Base-by-base conservation (phyloP, 2,329 filamentous ascomycete genomes). In the Pyrenochaeta sp. region DNA sequence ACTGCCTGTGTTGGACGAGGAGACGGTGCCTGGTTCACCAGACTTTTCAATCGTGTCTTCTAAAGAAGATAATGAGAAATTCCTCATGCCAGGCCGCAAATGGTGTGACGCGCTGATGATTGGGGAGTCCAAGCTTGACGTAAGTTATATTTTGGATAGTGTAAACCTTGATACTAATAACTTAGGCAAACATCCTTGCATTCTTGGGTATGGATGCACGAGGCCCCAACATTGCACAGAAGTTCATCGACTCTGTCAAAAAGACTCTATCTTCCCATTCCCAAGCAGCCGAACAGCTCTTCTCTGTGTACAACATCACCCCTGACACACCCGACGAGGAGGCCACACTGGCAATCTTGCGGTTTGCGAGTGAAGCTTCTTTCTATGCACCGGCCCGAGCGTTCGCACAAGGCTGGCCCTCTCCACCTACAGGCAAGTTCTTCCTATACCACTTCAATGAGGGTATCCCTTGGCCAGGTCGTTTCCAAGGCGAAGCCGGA, bases 21-120 rank as follows among this genome's bases (percentile, higher is more conserved):
- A 77, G 10, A 61, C 75, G 1, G 63, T 79, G 9, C 60, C 63
- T 1, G 60, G 64, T 0, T 47, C 60, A 7, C 61, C 65, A 2
- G 60, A 55, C 13, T 65, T 71, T 11, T 40, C 37, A 3, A 54
- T 38, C 4, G 45, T 67, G 14, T 51, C 61, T 6, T 62, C 58
- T 6, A 29, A 61, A 38, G 48, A 55, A 5, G 61, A 71, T 22
- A 54, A 53, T 18, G 45, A 51, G 8, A 9, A 14, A 6, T 63
- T 62, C 27, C 24, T 41, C 18, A 63, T 76, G 21, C 69, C 71
- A 4, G 77, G 73, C 1, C 72, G 68, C 24, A 60, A 66, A 7
- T 81, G 77, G 77, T 78, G 73, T 43, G 59, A 72, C 23, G 65
- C 69, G n/a, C 43, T 80, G 8, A 67, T 79, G 46, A 72, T 81